A percentile compares a stretch with the other conserved stretches of the same genome.
phyloP scores from a whole-genome alignment of 495 filamentous ascomycete species.

The Aspergillus hancockii region DNA sequence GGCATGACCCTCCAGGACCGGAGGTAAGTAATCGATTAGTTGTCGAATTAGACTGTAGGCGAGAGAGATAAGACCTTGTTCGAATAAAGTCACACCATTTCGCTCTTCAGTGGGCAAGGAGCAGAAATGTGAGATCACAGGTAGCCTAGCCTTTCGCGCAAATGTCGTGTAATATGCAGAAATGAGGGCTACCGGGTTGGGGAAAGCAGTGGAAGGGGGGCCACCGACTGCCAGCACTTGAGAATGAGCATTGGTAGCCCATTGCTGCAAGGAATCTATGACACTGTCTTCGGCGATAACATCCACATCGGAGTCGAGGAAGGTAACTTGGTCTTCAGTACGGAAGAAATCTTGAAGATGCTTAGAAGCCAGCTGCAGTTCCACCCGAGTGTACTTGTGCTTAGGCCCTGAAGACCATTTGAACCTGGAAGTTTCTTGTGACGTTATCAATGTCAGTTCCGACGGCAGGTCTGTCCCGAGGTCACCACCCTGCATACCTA shows the following conservation, averaged over 20 bases:
- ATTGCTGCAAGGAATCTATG: constrained; percentile 38
- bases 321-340: constrained; percentile 38
- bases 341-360: constrained; percentile 47
- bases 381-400: constrained; percentile 42
- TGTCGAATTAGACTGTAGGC: constrained; percentile 53
- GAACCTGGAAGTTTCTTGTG: constrained; percentile 30
- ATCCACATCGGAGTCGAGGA: constrained; percentile 34
- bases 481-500: constrained; percentile 31
- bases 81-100: constrained; percentile 30
- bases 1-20: constrained; percentile 41
- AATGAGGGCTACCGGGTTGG: constrained; percentile 38
- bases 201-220: constrained; percentile 25
- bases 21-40: constrained; percentile 45
- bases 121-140: constrained; percentile 48
- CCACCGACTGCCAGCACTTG: constrained; percentile 44
- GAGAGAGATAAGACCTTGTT: constrained; percentile 43
- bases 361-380: constrained; percentile 43
- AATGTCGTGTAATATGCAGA: constrained; percentile 40
- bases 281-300: constrained; percentile 36
- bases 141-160: constrained; percentile 38
- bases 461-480: constrained; percentile 8
- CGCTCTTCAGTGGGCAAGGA: constrained; percentile 28
- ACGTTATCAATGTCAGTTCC: constrained; percentile 17
- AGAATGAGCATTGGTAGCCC: constrained; percentile 37
- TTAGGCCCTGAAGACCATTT: constrained; percentile 37